These are phyloP conservation scores for Cajanus cajan DNA, from an alignment of 306 rosid species.

Conservation along the genomic window DNA sequence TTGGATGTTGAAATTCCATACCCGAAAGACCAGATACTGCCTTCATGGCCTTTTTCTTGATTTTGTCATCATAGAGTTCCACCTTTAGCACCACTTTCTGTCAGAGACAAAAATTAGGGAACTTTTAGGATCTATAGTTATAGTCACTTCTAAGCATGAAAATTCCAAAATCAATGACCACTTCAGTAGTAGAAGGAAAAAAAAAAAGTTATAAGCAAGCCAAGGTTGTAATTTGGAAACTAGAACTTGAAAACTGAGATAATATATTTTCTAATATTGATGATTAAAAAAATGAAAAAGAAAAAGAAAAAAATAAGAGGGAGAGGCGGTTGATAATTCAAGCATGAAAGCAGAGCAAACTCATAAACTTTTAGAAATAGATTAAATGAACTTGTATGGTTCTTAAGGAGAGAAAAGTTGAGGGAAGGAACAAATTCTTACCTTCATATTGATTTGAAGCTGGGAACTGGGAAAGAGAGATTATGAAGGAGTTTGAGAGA, in stretches of 20 bases:
- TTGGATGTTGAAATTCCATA: constrained; percentile 4
- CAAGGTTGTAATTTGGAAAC: background rate
- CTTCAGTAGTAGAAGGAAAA: background rate
- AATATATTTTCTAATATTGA: no score
- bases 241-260: no score
- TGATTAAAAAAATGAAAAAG: no score
- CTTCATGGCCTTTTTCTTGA: constrained; percentile 61
- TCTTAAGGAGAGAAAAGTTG: background rate
- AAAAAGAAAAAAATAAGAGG: no score
- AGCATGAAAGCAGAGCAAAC: background rate
- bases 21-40: constrained; percentile 69
- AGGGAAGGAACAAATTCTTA: background rate
- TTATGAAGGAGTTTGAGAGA: background rate
- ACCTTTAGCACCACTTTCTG: constrained; percentile 73
- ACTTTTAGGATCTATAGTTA: background rate
- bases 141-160: constrained; percentile 4
- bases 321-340: background rate
- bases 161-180: background rate
- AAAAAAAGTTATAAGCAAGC: background rate
- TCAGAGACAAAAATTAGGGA: background rate
- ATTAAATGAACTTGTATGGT: background rate
- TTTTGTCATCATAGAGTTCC: constrained; percentile 45
- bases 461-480: background rate
- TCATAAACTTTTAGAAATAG: background rate
- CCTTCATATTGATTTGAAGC: constrained; percentile 36